These are phyloP conservation scores for Marasmius tenuissimus DNA, from an alignment of 1,284 basidiomycete genomes.

Conservation along the genomic window DNA sequence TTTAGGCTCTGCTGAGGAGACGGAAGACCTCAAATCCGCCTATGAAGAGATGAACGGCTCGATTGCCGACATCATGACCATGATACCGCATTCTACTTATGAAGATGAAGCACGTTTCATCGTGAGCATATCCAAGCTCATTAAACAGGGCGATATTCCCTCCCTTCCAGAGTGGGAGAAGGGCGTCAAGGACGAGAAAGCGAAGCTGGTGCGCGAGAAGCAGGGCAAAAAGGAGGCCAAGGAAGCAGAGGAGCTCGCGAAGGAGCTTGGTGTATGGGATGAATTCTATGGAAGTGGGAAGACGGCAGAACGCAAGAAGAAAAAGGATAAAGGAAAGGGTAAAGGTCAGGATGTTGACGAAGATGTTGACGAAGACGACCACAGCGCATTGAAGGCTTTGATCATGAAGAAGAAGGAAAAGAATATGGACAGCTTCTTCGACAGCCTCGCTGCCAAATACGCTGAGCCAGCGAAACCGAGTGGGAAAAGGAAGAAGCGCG, in stretches of 20 bases:
- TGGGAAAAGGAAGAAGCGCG: conserved; percentile 60
- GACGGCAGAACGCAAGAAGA: conserved; percentile 58
- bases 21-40: conserved; percentile 72
- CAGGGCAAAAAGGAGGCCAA: conserved; percentile 76
- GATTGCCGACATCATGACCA: conserved; percentile 76
- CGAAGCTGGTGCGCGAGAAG: conserved; percentile 70
- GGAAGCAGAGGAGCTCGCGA: conserved; percentile 85
- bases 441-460: conserved; percentile 84
- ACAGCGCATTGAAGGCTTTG: conserved; percentile 76
- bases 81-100: conserved; percentile 81
- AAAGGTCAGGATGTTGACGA: conserved; percentile 38
- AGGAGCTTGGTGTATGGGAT: conserved; percentile 91
- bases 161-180: conserved; percentile 66
- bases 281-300: conserved; percentile 90
- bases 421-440: conserved; percentile 71
- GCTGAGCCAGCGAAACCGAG: conserved; percentile 44
- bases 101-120: conserved; percentile 86
- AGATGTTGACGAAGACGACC: conserved; percentile 53
- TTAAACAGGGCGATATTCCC: conserved; percentile 61
- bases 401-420: conserved; percentile 76
- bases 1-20: conserved; percentile 82
- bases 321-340: conserved; percentile 42
- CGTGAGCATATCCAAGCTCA: conserved; percentile 64
- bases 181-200: conserved; percentile 76
- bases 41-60: conserved; percentile 71